Evolutionary conservation across 2,329 filamentous ascomycete species (phyloP).

Genomic region (Beauveria rudraprayagi): DNA sequence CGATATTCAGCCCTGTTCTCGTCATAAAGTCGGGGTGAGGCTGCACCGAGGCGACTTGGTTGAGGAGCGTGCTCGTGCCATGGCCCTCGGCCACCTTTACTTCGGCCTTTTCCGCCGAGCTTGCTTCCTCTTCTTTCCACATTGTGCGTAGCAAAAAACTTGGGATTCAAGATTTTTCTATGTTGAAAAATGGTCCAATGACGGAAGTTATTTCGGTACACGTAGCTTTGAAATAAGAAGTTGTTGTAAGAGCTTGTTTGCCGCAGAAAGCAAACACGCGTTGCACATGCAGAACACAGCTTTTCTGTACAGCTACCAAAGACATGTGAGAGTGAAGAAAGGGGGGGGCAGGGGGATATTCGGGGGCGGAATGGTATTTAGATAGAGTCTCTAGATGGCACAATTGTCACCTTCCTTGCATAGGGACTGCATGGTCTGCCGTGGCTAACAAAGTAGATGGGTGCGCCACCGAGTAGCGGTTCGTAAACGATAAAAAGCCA

Average conservation of each 20-base stretch:
- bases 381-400: conserved; percentile 3
- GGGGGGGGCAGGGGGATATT: not conserved
- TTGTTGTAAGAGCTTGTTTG: conserved; percentile 1
- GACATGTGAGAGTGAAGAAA: not conserved
- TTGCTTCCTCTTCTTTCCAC: conserved; percentile 8
- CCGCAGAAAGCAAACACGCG: conserved; percentile 6
- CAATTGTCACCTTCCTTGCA: not conserved
- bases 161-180: too few species aligned
- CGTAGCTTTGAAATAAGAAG: not conserved
- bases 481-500: not conserved
- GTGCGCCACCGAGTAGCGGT: conserved; percentile 4
- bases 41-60: conserved; percentile 2
- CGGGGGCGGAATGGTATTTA: not conserved
- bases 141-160: not conserved
- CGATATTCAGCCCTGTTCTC: conserved; percentile 29
- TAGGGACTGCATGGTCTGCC: not conserved
- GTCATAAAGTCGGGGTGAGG: conserved; percentile 23
- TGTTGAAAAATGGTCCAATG: too few species aligned
- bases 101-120: conserved; percentile 1
- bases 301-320: not conserved
- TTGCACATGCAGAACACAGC: not conserved
- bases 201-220: not conserved
- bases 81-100: not conserved
- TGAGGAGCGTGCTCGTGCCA: conserved; percentile 1
- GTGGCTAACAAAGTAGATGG: not conserved